Conservation (phyloP, 2,329 filamentous ascomycete species). For the Bimuria novae-zelandiae region DNA sequence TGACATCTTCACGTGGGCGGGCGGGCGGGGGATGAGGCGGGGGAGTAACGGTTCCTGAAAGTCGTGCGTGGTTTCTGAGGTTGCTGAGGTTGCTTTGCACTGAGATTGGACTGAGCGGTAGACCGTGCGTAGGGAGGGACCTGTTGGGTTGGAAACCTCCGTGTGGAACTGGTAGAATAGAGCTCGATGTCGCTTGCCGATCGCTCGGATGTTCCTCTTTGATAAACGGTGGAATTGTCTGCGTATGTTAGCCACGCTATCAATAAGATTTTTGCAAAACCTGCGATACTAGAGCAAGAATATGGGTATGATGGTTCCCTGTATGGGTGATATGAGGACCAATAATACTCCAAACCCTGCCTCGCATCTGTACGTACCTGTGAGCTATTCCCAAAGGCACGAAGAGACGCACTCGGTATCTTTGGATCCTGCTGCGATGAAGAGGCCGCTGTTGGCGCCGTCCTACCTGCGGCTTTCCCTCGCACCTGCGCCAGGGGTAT, state of each 20-base stretch:
- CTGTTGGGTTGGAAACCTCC: too few relatives aligned
- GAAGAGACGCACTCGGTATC: neutral
- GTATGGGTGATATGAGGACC: too few relatives aligned
- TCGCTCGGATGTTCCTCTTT: neutral
- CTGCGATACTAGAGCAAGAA: too few relatives aligned
- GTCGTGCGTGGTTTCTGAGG: neutral
- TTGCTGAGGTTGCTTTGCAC: neutral
- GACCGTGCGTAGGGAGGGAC: neutral
- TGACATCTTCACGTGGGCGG: too few relatives aligned
- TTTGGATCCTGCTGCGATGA: neutral
- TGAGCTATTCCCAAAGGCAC: neutral
- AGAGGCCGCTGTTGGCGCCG: neutral
- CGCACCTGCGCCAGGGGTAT: neutral
- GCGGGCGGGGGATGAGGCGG: too few relatives aligned
- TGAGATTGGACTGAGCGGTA: neutral
- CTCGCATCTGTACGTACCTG: conserved; percentile 1
- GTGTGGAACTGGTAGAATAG: neutral
- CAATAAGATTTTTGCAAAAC: too few relatives aligned
- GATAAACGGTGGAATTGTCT: neutral
- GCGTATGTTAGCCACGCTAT: neutral
- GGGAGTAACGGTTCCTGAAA: neutral
- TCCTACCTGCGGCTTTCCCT: neutral
- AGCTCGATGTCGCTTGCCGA: neutral
- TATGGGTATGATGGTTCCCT: too few relatives aligned
- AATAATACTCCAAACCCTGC: too few relatives aligned